Evolutionary conservation across 2,329 filamentous ascomycete genomes (phyloP), one percentile per base, ranked within the genome.

Genomic region (Talaromyces amestolkiae): DNA sequence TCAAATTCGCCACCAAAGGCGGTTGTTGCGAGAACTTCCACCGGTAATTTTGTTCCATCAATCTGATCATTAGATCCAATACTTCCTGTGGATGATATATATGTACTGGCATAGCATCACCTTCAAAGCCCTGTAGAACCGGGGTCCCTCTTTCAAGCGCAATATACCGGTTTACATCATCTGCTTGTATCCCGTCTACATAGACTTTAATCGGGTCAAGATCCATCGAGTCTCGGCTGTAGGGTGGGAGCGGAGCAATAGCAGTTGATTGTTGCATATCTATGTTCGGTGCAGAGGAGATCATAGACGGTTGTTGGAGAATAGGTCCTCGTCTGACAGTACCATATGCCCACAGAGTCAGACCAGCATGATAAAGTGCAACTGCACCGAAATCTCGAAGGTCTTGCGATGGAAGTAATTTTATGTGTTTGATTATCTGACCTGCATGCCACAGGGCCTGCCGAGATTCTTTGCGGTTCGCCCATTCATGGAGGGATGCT

Each of bases 221-320:
- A 27, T 59, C 22, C 27, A 24, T 31, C 11, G 19, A 7, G 3
- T 58, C 56, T 58, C 24, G 35, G 91, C 86, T 22, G 87, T 78
- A 0, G 88, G 87, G 66, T 85, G 88, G 24, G 85, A 86, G 63
- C 90, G 80, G 3, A 89, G 81, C 1, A 92, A 89, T 2, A 89
- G 90, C 3, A 85, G 82, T 67, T 91, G 87, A 0, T 87, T 82
- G 70, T 92, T 89, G 65, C 88, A 83, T 5, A 89, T 76, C 69
- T 89, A 89, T 15, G 86, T 78, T 71, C 89, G 87, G 66, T 89
- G 87, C 19, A 13, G 56, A 43, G 10, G 56, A n/a, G 19, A 59
- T 17, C 8, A n/a, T 45, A 13, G 10, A 17, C 31, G 39, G 3
- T 59, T 27, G 56, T 11, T 45, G 35, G 13, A 31, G 8, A 41